Conservation (phyloP, 345 rosid genomes). For the Eucalyptus globulus region DNA sequence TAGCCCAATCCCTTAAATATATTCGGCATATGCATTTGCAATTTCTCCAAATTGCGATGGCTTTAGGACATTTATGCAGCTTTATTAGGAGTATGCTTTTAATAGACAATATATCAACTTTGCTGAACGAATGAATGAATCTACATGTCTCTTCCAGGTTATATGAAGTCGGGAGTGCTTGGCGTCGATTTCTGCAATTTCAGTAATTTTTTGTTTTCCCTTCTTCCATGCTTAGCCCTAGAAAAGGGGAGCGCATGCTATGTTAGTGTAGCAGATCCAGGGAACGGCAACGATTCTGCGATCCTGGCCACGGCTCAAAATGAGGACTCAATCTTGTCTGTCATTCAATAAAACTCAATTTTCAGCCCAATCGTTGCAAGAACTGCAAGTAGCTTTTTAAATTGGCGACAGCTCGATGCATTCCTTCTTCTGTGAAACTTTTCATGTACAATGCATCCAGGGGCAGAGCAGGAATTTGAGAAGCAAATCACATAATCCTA, state of each 20-base stretch:
- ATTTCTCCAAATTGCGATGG: not conserved
- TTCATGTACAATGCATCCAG: not conserved
- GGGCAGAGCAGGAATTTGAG: not conserved
- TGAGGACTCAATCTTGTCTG: too few relatives aligned
- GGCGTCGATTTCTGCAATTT: not conserved
- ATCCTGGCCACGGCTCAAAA: too few relatives aligned
- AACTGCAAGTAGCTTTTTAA: too few relatives aligned
- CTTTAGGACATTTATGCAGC: not conserved
- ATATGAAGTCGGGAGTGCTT: not conserved
- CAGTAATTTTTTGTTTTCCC: too few relatives aligned
- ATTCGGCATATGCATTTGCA: not conserved
- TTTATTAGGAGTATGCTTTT: not conserved
- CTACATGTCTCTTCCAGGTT: not conserved
- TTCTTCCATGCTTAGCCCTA: not conserved
- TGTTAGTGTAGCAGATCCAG: rapidly evolving
- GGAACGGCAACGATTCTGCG: rapidly evolving
- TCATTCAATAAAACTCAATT: too few relatives aligned
- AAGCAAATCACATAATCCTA: not conserved
- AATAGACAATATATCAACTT: not conserved
- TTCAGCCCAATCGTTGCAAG: too few relatives aligned
- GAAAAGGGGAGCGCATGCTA: not conserved
- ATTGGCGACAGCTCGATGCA: not conserved
- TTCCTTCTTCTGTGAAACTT: not conserved
- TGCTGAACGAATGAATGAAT: not conserved
- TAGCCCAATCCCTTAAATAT: not conserved